Conservation (phyloP, 73 alveolate species). For the Symbiodinium pilosum region DNA sequence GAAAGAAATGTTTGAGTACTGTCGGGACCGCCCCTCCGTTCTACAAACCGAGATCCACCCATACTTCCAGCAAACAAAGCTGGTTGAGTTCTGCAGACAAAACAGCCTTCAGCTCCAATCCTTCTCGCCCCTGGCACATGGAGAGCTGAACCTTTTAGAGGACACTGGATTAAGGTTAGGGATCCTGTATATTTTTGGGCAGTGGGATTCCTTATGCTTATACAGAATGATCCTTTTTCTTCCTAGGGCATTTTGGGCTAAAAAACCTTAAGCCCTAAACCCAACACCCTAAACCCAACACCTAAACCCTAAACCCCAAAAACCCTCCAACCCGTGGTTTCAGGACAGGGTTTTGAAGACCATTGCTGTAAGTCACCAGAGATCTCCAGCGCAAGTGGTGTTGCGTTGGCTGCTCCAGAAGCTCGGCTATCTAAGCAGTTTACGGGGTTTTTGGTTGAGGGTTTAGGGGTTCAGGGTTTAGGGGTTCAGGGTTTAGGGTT, state of each 20-base stretch:
- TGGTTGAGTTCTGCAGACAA: constrained; percentile 31
- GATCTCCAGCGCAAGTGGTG: constrained; percentile 46
- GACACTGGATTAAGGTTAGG: no score
- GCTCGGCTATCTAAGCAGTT: no score
- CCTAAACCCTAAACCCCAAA: no score
- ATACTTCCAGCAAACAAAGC: constrained; percentile 61
- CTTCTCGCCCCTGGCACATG: constrained; percentile 83
- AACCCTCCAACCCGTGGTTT: not conserved
- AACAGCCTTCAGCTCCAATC: constrained; percentile 29
- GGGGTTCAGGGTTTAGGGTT: no score
- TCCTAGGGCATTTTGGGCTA: not conserved
- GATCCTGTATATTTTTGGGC: no score
- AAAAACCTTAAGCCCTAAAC: no score
- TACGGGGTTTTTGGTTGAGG: no score
- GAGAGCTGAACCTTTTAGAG: constrained; percentile 33
- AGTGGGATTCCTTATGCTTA: not conserved
- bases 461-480: no score
- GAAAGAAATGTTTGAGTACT: not conserved
- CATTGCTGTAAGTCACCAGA: constrained; percentile 30
- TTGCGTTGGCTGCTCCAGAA: constrained; percentile 63
- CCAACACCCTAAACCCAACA: no score
- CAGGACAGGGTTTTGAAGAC: not conserved
- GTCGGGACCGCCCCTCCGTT: constrained; percentile 10
- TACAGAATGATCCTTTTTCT: not conserved
- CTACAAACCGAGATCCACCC: constrained; percentile 80